phyloP scores from a whole-genome alignment of 169 alveolate genomes.

The Perkinsus marinus region DNA sequence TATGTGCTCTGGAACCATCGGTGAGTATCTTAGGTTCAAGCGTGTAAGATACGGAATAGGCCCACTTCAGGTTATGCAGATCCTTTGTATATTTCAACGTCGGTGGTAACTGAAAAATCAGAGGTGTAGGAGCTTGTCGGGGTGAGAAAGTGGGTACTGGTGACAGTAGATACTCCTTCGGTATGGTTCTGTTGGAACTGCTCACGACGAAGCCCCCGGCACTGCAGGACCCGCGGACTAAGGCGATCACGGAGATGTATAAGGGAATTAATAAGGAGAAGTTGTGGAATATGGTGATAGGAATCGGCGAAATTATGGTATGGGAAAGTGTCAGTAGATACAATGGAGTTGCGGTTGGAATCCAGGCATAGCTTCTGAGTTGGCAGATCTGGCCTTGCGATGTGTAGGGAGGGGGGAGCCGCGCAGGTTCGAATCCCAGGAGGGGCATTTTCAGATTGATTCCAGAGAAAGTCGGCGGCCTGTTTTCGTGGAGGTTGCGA shows the following conservation, averaged over 20 bases:
- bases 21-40: neutral
- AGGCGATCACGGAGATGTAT: neutral
- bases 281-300: neutral
- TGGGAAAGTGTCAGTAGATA: neutral
- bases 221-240: neutral
- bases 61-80: neutral
- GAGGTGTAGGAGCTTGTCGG: neutral
- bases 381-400: neutral
- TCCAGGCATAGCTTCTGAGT: neutral
- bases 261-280: neutral
- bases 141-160: too few species aligned
- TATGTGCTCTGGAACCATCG: neutral
- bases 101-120: neutral
- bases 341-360: neutral
- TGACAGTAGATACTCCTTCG: slow-evolving; percentile 5
- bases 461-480: neutral
- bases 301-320: neutral
- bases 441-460: neutral
- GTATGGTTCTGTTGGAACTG: slow-evolving; percentile 11
- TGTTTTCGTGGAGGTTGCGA: neutral
- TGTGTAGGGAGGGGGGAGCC: neutral
- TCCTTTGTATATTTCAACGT: neutral
- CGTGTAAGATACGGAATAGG: neutral
- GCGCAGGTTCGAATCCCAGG: neutral
- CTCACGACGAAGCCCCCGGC: slow-evolving; percentile 15